Conservation (phyloP, 2,329 filamentous ascomycete species). For the Phialophora macrospora region DNA sequence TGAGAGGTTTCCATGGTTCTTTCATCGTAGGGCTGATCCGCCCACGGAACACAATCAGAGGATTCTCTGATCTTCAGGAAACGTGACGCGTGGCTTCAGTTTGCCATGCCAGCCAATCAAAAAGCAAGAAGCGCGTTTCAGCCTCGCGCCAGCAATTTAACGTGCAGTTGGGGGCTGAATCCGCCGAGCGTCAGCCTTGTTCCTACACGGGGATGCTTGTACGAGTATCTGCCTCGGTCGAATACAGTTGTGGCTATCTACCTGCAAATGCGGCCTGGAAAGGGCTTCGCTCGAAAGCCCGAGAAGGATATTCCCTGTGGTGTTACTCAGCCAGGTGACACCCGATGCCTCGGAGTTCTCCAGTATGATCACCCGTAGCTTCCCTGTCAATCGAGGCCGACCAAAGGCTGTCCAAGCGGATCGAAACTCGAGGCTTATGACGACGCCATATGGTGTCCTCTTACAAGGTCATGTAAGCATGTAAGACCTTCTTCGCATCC, state of each 20-base stretch:
- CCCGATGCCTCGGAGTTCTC: background rate
- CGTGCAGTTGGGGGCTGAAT: background rate
- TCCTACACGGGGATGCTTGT: background rate
- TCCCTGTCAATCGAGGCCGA: background rate
- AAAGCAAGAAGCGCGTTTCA: background rate
- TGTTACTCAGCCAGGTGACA: no score
- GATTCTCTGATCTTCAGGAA: background rate
- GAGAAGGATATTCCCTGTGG: background rate
- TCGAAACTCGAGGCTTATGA: background rate
- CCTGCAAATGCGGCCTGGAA: background rate
- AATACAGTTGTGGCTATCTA: background rate
- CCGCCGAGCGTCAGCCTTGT: background rate
- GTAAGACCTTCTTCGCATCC: constrained; percentile 59
- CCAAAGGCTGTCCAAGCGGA: background rate
- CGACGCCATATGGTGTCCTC: background rate
- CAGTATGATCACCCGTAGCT: background rate
- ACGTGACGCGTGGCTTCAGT: background rate
- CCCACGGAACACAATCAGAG: background rate
- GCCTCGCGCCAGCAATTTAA: background rate
- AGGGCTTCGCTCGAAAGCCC: background rate
- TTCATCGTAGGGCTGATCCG: background rate
- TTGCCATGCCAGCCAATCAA: background rate
- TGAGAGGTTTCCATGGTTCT: background rate
- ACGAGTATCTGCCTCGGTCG: background rate
- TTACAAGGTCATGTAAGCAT: constrained; percentile 51